These are phyloP conservation scores for Cucurbita moschata DNA, from an alignment of 306 rosid species.

Conservation along the genomic window DNA sequence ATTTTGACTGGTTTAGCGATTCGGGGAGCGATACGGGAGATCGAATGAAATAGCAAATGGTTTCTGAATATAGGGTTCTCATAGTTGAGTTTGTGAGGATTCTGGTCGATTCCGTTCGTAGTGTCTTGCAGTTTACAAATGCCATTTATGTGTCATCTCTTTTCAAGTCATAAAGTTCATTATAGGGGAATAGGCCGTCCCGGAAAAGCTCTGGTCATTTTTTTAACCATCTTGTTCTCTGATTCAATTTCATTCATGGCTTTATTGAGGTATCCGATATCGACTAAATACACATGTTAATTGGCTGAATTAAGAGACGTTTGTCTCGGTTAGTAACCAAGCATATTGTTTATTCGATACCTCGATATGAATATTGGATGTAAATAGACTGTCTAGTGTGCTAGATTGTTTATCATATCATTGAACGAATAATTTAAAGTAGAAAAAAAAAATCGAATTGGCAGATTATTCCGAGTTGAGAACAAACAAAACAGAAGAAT, in stretches of 20 bases:
- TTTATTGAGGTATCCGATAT: neutral
- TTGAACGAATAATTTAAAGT: neutral
- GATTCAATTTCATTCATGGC: neutral
- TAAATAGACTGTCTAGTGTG: neutral
- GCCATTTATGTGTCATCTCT: slow-evolving; percentile 6
- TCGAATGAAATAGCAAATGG: neutral
- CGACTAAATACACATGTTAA: neutral
- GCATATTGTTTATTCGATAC: neutral
- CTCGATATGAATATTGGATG: neutral
- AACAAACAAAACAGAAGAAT: neutral
- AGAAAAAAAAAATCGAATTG: neutral
- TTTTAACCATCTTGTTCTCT: neutral
- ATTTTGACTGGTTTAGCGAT: neutral
- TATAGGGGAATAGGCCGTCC: slow-evolving; percentile 2
- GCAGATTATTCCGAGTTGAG: neutral
- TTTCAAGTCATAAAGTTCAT: neutral
- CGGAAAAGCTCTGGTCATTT: neutral
- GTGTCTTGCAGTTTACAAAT: neutral
- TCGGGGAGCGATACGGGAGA: neutral
- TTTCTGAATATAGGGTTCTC: slow-evolving; percentile 1
- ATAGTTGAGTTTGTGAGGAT: slow-evolving; percentile 1
- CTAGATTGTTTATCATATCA: neutral
- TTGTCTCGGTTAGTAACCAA: neutral
- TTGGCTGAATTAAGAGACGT: neutral
- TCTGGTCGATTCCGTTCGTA: neutral